phyloP scores from a whole-genome alignment of 2,329 filamentous ascomycete species.

The Apiospora aurea region DNA sequence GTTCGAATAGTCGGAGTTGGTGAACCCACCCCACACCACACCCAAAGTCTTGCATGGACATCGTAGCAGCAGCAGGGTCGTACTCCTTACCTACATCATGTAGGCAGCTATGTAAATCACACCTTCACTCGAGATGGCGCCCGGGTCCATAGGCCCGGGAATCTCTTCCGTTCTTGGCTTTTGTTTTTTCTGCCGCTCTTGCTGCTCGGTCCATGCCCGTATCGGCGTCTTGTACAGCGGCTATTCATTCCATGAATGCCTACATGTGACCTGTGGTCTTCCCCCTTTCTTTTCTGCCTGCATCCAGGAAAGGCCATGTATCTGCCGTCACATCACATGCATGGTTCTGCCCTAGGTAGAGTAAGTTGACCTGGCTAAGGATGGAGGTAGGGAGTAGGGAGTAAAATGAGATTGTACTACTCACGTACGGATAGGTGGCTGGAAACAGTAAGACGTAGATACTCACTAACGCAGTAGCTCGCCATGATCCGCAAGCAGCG shows the following conservation, averaged over 20 bases:
- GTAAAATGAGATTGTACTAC: neutral
- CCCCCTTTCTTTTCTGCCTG: neutral
- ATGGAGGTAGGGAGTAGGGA: neutral
- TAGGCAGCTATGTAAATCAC: neutral
- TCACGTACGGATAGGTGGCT: too few relatives aligned
- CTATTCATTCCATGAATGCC: neutral
- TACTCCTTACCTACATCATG: constrained; percentile 6
- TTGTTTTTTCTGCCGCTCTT: neutral
- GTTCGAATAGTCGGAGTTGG: constrained; percentile 4
- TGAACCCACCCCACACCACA: constrained; percentile 6
- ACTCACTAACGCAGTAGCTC: neutral
- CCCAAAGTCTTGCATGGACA: neutral
- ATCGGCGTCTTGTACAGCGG: neutral
- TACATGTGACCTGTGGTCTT: neutral
- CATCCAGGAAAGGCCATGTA: neutral
- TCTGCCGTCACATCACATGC: constrained; percentile 8
- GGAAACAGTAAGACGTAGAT: neutral
- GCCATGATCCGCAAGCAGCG: constrained; percentile 12
- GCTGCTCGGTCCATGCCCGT: neutral
- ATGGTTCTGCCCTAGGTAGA: neutral
- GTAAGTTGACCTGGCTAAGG: neutral
- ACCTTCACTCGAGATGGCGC: constrained; percentile 2
- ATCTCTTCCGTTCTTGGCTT: neutral
- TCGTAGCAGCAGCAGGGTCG: neutral
- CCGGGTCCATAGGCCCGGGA: constrained; percentile 4